Conservation (phyloP, 2,329 filamentous ascomycete species). For the Colletotrichum sidae region DNA sequence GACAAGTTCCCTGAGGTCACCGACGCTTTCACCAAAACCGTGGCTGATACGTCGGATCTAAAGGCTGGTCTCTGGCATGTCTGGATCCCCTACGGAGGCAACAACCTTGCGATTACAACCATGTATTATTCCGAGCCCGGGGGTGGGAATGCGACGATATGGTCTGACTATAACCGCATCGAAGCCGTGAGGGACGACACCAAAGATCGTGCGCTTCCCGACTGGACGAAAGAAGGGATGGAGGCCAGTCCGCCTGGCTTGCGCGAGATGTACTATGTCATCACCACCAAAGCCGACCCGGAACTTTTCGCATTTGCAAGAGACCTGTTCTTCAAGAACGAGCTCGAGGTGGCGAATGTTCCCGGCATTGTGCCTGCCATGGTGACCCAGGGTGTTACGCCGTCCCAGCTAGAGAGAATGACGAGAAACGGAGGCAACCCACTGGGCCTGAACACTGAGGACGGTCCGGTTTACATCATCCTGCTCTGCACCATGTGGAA, state of each 20-base stretch:
- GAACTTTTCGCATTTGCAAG: constrained; percentile 39
- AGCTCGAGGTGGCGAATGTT: constrained; percentile 31
- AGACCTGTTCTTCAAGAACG: constrained; percentile 35
- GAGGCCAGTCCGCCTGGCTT: constrained; percentile 35
- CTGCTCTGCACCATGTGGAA: constrained; percentile 41
- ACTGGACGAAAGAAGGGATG: constrained; percentile 35
- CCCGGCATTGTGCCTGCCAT: constrained; percentile 43
- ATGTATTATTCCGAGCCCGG: constrained; percentile 52
- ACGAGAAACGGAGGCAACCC: constrained; percentile 52
- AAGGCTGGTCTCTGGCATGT: constrained; percentile 50
- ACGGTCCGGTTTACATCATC: constrained; percentile 41
- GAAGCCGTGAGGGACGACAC: constrained; percentile 44
- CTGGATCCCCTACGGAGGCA: constrained; percentile 37
- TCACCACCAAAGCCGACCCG: constrained; percentile 37
- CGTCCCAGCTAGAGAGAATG: constrained; percentile 48
- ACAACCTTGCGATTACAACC: constrained; percentile 44
- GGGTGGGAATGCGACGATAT: constrained; percentile 49
- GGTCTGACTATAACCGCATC: constrained; percentile 49
- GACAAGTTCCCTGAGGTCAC: constrained; percentile 45
- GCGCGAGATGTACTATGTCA: constrained; percentile 41
- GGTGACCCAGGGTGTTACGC: constrained; percentile 55
- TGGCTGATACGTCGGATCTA: constrained; percentile 45
- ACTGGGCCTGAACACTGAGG: constrained; percentile 46
- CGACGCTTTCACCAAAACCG: constrained; percentile 47
- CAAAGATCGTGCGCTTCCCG: constrained; percentile 29